Evolutionary conservation across 257 asterid species (phyloP), one percentile per base, ranked within the genome.

Genomic region (Salvia miltiorrhiza): DNA sequence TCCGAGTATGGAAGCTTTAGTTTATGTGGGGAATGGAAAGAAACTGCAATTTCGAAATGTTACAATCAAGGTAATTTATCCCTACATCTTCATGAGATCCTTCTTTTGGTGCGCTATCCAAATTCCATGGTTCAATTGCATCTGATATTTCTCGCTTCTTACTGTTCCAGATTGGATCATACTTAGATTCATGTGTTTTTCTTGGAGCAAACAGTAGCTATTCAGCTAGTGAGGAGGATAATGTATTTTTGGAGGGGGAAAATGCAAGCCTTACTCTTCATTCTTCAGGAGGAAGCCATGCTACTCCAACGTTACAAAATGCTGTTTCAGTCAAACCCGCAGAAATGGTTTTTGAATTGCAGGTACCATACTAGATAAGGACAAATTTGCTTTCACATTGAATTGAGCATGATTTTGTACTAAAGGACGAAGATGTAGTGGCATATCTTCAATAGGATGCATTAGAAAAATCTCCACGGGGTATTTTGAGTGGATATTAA

Each of bases 181-280:
- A 74, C 80, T 73, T 93, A 61, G 99, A 93, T 82, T 90, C 99
- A n/a, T 88, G 96, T 78, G 75, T 93, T 74, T 81, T 71, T 23
- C 80, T 93, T 74, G 97, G 97, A 82, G 84, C 93, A 66, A 89
- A 90, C 73, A 91, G 99, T 80, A 80, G 96, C 77, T 93, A 93
- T 79, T 91, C 93, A 39, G 97, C 88, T 76, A 76, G 76, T 52
- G 87, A 86, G 79, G 85, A 78, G 52, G 97, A 93, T 73, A 79
- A 76, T 53, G 99, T 93, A 26, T 63, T 73, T 67, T 43, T 93
- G 80, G 95, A 80, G 79, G 88, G 66, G 59, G 88, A 73, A 78
- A 84, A 69, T 82, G 83, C 52, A 63, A 81, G 77, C 61, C 69
- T 82, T 55, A 70, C 82, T 61, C 79, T 44, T 56, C 69, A 65